Evolutionary conservation across 768 basidiomycete species (phyloP), one percentile per base, ranked within the genome.

Genomic region (Boletellus sp.): DNA sequence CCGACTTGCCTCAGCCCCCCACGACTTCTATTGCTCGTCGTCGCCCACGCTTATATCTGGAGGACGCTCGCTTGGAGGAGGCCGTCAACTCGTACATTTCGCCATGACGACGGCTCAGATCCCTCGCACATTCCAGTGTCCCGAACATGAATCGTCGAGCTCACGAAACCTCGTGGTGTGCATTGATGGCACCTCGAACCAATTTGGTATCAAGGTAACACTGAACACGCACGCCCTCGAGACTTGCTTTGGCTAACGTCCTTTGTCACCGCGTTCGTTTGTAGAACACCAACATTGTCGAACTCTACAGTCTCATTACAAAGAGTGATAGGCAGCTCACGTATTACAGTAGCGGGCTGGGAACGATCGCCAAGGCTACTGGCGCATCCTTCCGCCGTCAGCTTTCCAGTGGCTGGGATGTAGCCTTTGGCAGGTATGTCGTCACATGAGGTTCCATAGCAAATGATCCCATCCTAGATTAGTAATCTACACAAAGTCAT

Each of bases 211-310:
- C 19, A 62, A 58, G 63, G 70, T 73, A 41, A 51, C 22, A 6
- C 40, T 16, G 19, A 16, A 28, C 7, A n/a, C 26, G n/a, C 13
- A 20, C 13, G 16, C 22, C 9, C 13, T 46, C 28, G 26, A 39
- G 3, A n/a, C 12, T 24, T 22, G 31, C 34, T 8, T n/a, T 6
- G 39, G 19, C 19, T 58, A 42, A 20, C 28, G 13, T 23, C 17
- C 11, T 26, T 10, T 3, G n/a, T 3, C 19, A 3, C 45, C 10
- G 35, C 38, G 13, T 22, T 32, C 34, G 8, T 22, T 31, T 1
- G 8, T 33, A 75, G 75, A 74, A 74, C 44, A 72, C 74, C 3
- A 72, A 74, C 48, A 70, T 75, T 33, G 51, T 75, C 45, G 73
- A 74, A 40, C 58, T 74, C 11, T 72, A 72, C 45, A 65, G 60